Conservation (phyloP, 805 yeast genomes). For the Candida sakaeoensis region DNA sequence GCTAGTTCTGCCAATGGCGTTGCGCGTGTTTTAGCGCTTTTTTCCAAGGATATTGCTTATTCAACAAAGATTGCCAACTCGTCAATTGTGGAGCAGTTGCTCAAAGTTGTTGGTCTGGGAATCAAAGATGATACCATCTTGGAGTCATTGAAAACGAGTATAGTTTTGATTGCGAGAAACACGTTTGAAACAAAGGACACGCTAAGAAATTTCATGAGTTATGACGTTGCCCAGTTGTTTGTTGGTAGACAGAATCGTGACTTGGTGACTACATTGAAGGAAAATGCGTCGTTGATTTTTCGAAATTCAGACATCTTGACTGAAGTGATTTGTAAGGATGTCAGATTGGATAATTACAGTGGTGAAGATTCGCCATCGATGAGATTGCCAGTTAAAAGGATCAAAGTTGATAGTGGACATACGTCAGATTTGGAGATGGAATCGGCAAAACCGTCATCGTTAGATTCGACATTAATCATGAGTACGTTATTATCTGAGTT, state of each 20-base stretch:
- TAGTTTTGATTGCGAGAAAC: conserved; percentile 55
- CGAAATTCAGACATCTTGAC: conserved; percentile 49
- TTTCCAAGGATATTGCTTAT: conserved; percentile 41
- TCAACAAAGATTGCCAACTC: conserved; percentile 44
- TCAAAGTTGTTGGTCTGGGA: conserved; percentile 1
- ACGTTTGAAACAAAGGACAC: conserved; percentile 62
- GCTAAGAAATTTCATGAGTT: conserved; percentile 45
- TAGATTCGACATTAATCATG: conserved; percentile 53
- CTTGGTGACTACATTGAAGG: conserved; percentile 45
- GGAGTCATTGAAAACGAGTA: conserved; percentile 11
- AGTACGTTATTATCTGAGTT: conserved; percentile 62
- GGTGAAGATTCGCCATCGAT: conserved; percentile 23
- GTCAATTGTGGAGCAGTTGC: conserved; percentile 35
- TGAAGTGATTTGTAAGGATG: conserved; percentile 38
- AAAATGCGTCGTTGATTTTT: conserved; percentile 44
- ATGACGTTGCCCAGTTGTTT: conserved; percentile 49
- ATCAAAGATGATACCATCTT: conserved; percentile 2
- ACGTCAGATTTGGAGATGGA: conserved; percentile 25
- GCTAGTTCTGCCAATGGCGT: conserved; percentile 49
- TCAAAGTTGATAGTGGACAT: conserved; percentile 7
- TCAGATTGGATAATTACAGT: conserved; percentile 44
- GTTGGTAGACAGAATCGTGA: conserved; percentile 36
- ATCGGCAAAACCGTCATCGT: conserved; percentile 15
- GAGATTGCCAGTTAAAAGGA: conserved; percentile 18
- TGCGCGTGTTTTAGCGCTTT: conserved; percentile 53